phyloP scores from a whole-genome alignment of 2,329 filamentous ascomycete genomes.

The Sporothrix dimorphospora region DNA sequence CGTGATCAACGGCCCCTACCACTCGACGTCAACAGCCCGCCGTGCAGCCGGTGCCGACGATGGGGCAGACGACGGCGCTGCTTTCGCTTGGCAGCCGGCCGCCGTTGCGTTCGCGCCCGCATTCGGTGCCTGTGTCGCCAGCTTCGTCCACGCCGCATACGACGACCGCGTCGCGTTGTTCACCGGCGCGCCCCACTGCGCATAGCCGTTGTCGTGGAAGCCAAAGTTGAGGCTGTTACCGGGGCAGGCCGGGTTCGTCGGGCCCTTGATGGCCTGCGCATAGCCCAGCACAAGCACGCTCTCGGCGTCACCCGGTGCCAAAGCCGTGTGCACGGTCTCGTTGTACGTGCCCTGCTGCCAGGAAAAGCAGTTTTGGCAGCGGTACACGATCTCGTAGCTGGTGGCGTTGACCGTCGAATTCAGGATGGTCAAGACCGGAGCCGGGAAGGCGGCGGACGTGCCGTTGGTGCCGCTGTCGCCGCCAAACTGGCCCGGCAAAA shows the following conservation, averaged over 20 bases:
- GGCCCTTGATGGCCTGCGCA: conserved; percentile 52
- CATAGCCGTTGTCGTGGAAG: conserved; percentile 36
- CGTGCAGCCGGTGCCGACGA: background rate
- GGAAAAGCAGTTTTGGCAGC: conserved; percentile 60
- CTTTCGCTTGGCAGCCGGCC: background rate
- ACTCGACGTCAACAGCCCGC: background rate
- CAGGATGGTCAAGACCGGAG: conserved; percentile 55
- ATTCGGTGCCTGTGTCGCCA: conserved; percentile 34
- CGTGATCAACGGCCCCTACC: background rate
- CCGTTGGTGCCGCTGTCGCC: conserved; percentile 25
- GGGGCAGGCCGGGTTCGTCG: conserved; percentile 28
- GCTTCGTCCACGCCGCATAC: conserved; percentile 29
- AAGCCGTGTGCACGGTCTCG: conserved; percentile 49
- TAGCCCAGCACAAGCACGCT: conserved; percentile 55
- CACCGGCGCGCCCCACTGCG: conserved; percentile 29
- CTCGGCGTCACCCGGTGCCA: conserved; percentile 35
- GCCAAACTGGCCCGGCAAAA: conserved; percentile 62
- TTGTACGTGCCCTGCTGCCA: conserved; percentile 55
- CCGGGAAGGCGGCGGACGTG: conserved; percentile 22
- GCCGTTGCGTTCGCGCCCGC: conserved; percentile 4
- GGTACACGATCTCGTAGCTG: conserved; percentile 65
- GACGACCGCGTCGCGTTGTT: conserved; percentile 24
- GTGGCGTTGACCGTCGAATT: conserved; percentile 60
- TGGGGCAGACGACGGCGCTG: background rate
- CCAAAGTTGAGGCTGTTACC: conserved; percentile 26